Conservation (phyloP, 352 stramenopile genomes). For the Lagenidium giganteum region DNA sequence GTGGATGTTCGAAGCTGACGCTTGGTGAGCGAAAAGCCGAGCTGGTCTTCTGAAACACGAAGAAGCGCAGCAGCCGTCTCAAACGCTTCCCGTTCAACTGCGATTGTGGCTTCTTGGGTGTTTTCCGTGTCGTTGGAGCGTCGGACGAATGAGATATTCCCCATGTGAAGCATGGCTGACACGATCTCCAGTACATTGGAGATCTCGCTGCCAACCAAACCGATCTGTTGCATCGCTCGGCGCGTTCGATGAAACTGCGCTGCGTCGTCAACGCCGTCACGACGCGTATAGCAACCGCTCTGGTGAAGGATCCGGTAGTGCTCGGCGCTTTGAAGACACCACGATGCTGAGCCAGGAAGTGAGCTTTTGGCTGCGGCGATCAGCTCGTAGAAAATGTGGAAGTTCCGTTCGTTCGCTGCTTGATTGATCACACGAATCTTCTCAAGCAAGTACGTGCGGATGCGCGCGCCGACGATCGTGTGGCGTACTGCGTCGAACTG, state of each 20-base stretch:
- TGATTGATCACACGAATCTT: constrained; percentile 90
- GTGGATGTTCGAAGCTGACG: constrained; percentile 56
- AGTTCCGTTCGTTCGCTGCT: constrained; percentile 70
- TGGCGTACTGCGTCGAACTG: constrained; percentile 41
- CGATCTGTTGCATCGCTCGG: constrained; percentile 75
- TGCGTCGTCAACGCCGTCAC: constrained; percentile 62
- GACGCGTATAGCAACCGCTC: constrained; percentile 56
- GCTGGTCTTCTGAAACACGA: constrained; percentile 40
- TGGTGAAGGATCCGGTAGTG: constrained; percentile 70
- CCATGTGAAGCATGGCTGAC: constrained; percentile 82
- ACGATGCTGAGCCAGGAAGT: constrained; percentile 17
- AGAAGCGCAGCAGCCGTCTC: constrained; percentile 48
- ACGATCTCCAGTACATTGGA: constrained; percentile 68
- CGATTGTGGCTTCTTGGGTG: constrained; percentile 6
- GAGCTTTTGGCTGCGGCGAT: constrained; percentile 26
- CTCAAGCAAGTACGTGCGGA: constrained; percentile 93
- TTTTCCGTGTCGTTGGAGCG: constrained; percentile 3
- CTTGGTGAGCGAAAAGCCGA: constrained; percentile 60
- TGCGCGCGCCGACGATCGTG: constrained; percentile 62
- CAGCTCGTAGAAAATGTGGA: constrained; percentile 88
- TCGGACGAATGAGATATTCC: constrained; percentile 70
- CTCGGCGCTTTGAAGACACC: constrained; percentile 27
- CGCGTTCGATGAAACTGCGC: constrained; percentile 56
- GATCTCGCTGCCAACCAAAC: constrained; percentile 54
- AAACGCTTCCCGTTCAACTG: constrained; percentile 19